A percentile compares a stretch with the other conserved stretches of the same genome.
phyloP scores from a whole-genome alignment of 257 asterid species.

The Gentiana macrophylla region DNA sequence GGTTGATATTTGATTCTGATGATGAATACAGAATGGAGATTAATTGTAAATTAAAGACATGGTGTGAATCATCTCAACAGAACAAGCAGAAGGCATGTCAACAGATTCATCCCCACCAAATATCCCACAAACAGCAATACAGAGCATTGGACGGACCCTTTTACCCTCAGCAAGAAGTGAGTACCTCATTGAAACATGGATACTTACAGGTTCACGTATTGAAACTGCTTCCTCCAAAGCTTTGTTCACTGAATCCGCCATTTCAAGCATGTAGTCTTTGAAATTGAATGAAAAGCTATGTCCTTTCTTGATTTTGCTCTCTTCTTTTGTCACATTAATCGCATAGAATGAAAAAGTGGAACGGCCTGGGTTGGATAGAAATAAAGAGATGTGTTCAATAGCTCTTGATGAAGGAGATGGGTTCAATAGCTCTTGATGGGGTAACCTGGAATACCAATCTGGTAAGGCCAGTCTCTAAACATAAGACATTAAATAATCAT shows the following conservation, averaged over 20 bases:
- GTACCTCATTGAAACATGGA: conserved; percentile 41
- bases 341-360: no score
- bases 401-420: no score
- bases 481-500: no score
- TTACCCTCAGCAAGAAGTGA: conserved; percentile 51
- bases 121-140: conserved; percentile 7
- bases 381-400: no score
- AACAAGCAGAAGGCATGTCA: conserved; percentile 47
- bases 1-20: no score
- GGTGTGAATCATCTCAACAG: conserved; percentile 32
- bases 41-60: conserved; percentile 28
- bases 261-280: conserved; percentile 23
- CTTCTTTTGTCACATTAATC: no score
- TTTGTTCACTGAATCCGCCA: conserved; percentile 24
- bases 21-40: no score
- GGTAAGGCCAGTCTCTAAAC: no score
- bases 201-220: conserved; percentile 20
- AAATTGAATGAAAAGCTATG: conserved; percentile 13
- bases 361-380: no score
- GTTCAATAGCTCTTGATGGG: no score
- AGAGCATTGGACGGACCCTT: conserved; percentile 34
- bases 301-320: no score
- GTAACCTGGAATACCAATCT: no score
- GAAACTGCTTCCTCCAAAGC: conserved; percentile 26
- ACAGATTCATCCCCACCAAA: conserved; percentile 36